These are phyloP conservation scores for Penicillium flavigenum DNA, from an alignment of 495 filamentous ascomycete species.

Conservation along the genomic window DNA sequence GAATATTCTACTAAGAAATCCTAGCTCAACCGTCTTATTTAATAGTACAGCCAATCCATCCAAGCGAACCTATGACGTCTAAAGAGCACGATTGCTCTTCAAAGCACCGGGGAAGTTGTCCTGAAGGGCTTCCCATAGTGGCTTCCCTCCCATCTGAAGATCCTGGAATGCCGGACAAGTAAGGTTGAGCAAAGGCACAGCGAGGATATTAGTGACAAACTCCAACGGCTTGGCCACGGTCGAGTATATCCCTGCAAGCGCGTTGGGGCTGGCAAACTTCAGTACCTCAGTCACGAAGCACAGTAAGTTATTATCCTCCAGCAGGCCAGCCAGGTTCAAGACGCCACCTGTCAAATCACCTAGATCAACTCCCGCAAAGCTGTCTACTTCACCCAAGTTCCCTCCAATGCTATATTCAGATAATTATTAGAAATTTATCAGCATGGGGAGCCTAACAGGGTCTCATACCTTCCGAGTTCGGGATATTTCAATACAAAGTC, in stretches of 20 bases:
- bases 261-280: slow-evolving; percentile 44
- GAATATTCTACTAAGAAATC: too few relatives aligned
- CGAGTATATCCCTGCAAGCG: slow-evolving; percentile 36
- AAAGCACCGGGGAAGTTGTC: slow-evolving; percentile 37
- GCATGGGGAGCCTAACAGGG: slow-evolving; percentile 9
- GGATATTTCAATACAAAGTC: slow-evolving; percentile 37
- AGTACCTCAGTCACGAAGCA: slow-evolving; percentile 49
- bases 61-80: neutral
- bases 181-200: slow-evolving; percentile 30
- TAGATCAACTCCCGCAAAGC: slow-evolving; percentile 54
- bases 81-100: slow-evolving; percentile 30
- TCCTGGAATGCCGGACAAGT: slow-evolving; percentile 41
- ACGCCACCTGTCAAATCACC: slow-evolving; percentile 51
- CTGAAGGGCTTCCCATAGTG: slow-evolving; percentile 34
- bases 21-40: neutral
- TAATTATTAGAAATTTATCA: neutral
- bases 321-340: slow-evolving; percentile 39
- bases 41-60: neutral
- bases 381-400: slow-evolving; percentile 56
- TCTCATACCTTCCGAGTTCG: slow-evolving; percentile 37
- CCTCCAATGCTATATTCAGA: slow-evolving; percentile 48
- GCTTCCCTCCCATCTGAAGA: slow-evolving; percentile 35
- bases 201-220: slow-evolving; percentile 27
- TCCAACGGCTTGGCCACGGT: slow-evolving; percentile 37
- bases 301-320: slow-evolving; percentile 46